Evolutionary conservation across 768 basidiomycete genomes (phyloP), one percentile per base, ranked within the genome.

Genomic region (Leccinum arenicola): DNA sequence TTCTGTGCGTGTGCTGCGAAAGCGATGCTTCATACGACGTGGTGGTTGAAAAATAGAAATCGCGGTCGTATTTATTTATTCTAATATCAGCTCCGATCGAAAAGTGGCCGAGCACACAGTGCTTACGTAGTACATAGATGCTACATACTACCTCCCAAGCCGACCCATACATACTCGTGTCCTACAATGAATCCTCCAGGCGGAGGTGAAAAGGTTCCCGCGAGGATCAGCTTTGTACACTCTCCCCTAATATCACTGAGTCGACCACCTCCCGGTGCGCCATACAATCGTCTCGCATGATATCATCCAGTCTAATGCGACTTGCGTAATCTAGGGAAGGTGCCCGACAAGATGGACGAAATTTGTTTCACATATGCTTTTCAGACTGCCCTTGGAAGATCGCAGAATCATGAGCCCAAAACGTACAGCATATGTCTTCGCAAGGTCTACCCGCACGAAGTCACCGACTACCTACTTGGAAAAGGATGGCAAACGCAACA

Each of bases 1-100:
- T 78, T 78, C 82, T 80, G 89, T 89, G 73, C 78, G 89, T 81
- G 74, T 82, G 84, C 89, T 91, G 89, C 85, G 89, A 91, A 74
- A 75, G 84, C 89, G 88, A 84, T 89, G 84, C 88, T 89, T 89
- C 83, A 73, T 75, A 79, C 87, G 82, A 82, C 85, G 80, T 68
- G 66, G 25, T 61, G 55, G 35, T 56, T 57, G 23, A 63, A 59
- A 63, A 65, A 64, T 52, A 74, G 70, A 63, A 57, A 54, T 40
- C 40, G 17, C 49, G 31, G 4, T 43, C 53, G 58, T 7, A 17
- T 33, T 17, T 64, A 51, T 45, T 23, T 19, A 36, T 36, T 48
- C 19, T 31, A 51, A 68, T 66, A 55, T 31, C 3, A 64, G 31
- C 64, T 70, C 69, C 69, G 69, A 65, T 47, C 57, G 11, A 69